Evolutionary conservation across 495 filamentous ascomycete species (phyloP).

Genomic region (Ascodesmis nigricans): DNA sequence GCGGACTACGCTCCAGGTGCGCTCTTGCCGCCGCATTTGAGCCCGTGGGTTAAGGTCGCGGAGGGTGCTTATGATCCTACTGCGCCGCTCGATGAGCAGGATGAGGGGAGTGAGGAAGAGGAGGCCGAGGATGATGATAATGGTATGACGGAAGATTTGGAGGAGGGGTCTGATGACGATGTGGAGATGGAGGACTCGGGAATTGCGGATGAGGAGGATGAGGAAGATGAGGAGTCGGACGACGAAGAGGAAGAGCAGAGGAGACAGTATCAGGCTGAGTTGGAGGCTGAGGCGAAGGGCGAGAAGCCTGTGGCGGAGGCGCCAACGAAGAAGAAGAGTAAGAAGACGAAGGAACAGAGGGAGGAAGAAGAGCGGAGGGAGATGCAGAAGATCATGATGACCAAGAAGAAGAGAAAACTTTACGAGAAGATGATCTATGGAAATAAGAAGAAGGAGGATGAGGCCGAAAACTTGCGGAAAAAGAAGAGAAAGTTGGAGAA

Average conservation of each 20-base stretch:
- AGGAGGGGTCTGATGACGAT: slow-evolving; percentile 31
- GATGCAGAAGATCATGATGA: slow-evolving; percentile 79
- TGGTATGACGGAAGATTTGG: slow-evolving; percentile 35
- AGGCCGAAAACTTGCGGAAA: slow-evolving; percentile 45
- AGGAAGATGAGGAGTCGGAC: slow-evolving; percentile 23
- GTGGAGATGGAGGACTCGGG: slow-evolving; percentile 24
- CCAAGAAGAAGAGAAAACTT: slow-evolving; percentile 73
- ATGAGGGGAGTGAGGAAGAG: slow-evolving; percentile 65
- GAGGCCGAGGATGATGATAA: slow-evolving; percentile 10
- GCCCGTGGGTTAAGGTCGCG: slow-evolving; percentile 77
- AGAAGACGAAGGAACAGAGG: slow-evolving; percentile 39
- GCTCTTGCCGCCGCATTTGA: slow-evolving; percentile 75
- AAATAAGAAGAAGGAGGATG: slow-evolving; percentile 63
- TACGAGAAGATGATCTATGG: slow-evolving; percentile 81
- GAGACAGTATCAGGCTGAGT: slow-evolving; percentile 56
- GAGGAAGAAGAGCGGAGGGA: slow-evolving; percentile 68
- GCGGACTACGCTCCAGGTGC: slow-evolving; percentile 81
- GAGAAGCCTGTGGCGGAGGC: slow-evolving; percentile 26
- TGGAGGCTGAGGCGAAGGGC: slow-evolving; percentile 66
- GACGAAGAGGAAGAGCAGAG: slow-evolving; percentile 28
- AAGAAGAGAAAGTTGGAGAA: slow-evolving; percentile 85
- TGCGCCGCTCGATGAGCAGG: slow-evolving; percentile 47
- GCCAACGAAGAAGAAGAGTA: slow-evolving; percentile 40
- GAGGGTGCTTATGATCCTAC: slow-evolving; percentile 79
- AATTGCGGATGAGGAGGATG: slow-evolving; percentile 13